Conservation (phyloP, 441 rosid genomes). For the Theobroma grandiflorum region DNA sequence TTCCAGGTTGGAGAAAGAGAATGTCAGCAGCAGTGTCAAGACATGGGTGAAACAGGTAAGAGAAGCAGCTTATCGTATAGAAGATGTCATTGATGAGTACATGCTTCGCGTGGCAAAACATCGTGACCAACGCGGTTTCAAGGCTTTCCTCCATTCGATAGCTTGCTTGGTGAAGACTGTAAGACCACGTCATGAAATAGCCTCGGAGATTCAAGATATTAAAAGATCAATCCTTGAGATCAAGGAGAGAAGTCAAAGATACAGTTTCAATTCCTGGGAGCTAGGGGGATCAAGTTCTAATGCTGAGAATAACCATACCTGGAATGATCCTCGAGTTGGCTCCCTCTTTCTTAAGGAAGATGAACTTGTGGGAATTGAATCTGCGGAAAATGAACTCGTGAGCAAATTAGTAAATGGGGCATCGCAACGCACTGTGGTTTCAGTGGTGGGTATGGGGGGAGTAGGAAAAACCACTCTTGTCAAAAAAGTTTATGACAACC, state of each 20-base stretch:
- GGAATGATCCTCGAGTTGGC: conserved; percentile 15
- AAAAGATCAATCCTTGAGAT: background rate
- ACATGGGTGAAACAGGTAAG: conserved; percentile 28
- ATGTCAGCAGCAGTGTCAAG: background rate
- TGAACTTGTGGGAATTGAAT: conserved; percentile 22
- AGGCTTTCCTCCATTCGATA: background rate
- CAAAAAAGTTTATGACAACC: background rate
- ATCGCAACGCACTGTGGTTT: background rate
- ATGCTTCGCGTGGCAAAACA: conserved; percentile 2
- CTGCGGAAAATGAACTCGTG: background rate
- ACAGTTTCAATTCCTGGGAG: background rate
- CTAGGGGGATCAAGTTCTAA: background rate
- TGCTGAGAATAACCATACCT: background rate
- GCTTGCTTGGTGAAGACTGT: background rate
- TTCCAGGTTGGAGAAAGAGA: conserved; percentile 2
- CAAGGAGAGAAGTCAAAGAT: background rate
- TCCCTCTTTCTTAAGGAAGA: background rate
- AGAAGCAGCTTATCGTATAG: conserved; percentile 23
- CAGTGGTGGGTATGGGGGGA: conserved; percentile 20
- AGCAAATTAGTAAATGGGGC: background rate
- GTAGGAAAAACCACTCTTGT: conserved; percentile 18
- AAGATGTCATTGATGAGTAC: conserved; percentile 35
- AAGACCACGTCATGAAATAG: background rate
- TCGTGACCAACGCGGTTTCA: background rate
- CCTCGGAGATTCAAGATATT: background rate